Base-by-base conservation (phyloP, 2,329 filamentous ascomycete genomes). In the Aspergillus costaricaensis region DNA sequence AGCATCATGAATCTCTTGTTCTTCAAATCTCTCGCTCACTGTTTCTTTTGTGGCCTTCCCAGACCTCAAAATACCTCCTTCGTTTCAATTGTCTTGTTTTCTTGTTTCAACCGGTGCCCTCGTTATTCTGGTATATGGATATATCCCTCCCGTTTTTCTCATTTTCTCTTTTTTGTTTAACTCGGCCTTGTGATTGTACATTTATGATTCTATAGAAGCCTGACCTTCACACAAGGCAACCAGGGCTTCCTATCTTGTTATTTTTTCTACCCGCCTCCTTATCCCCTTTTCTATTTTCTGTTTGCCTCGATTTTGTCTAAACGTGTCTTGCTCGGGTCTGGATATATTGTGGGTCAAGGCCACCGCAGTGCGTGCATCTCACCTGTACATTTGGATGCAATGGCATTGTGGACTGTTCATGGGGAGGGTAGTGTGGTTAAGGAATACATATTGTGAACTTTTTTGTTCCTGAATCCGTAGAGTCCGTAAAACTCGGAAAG, bases 131-230 rank as follows among this genome's bases (percentile, higher is more conserved):
- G 17, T 27, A 44, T 39, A 30, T 57, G 21, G 23, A 52, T 55
- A 30, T 60, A 53, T 60, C 48, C 38, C 47, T 19, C 17, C 19
- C 23, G 14, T 27, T n/a, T 23, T 54, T 38, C n/a, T 51, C 23
- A 36, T 36, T 36, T 36, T 14, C 32, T 36, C 23, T 5, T 14
- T 36, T 36, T 15, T 14, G 32, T 36, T 36, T 12, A 36, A 12
- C 32, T 36, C 32, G 23, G n/a, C 39, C 58, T 59, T 60, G 49
- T 50, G 39, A 38, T 38, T 65, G 61, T 60, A 63, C 25, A 63
- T 54, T 57, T 52, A 59, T 52, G 61, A 60, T 53, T 58, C 15
- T 39, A 30, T 48, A n/a, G 27, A 30, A 38, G 49, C 17, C 43
- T 39, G 17, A 47, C 23, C 30, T 39, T 25, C 19, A 50, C 51